Base-by-base conservation (phyloP, 768 basidiomycete species). In the Pisolithus orientalis region DNA sequence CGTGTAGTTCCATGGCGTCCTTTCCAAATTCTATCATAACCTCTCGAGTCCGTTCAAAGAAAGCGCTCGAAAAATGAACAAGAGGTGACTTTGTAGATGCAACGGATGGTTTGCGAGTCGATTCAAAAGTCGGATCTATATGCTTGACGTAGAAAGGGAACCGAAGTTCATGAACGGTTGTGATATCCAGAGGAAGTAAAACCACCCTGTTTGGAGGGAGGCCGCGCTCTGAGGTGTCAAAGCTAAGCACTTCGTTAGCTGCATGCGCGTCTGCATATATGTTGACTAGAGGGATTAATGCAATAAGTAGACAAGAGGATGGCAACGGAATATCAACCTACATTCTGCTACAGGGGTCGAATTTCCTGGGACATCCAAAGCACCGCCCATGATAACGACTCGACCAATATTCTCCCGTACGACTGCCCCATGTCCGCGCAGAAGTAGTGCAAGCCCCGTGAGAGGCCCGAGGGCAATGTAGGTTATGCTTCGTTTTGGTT, bases 331-430 rank as follows among this genome's bases (percentile, higher is more conserved):
- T 17, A 25, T 52, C 37, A 32, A 65, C 82, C 68, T 69, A 90
- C 93, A 95, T 67, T 96, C 94, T 53, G 92, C 87, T 3, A 80
- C 75, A 7, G 91, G 82, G 25, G 76, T 81, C 0, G 84, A 87
- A 59, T 95, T 97, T 3, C 94, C 94, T 0, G 94, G 91, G 31
- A 91, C 88, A 57, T 94, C 91, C 24, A 97, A 65, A 2, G 92
- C 87, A 13, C 92, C 94, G n/a, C 94, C 94, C 92, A 97, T 95
- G 65, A 83, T 85, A 21, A 94, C 70, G 7, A 97, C 71, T n/a
- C 84, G 77, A 5, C 84, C 89, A 28, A 91, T 78, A 40, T 80
- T 79, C 11, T 77, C 67, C 7, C 69, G 68, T 29, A 93, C 72
- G 10, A 77, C 70, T 34, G 71, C 63, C 9, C 78, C 74, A 57